A percentile compares a stretch with the other conserved stretches of the same genome.
phyloP scores from a whole-genome alignment of 2,329 filamentous ascomycete genomes.

The Pseudogymnoascus sp. region DNA sequence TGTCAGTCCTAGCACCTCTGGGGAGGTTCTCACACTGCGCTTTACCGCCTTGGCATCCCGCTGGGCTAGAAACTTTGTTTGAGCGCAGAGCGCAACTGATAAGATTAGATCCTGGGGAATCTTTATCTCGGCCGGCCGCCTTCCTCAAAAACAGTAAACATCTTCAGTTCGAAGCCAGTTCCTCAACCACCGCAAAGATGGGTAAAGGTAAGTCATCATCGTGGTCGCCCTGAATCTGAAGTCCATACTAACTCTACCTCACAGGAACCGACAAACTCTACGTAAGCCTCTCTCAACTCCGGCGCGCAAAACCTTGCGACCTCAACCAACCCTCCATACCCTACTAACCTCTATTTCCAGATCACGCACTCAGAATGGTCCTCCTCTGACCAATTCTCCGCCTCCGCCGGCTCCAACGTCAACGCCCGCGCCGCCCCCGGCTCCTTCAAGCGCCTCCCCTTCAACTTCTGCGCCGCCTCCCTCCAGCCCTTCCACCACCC shows the following conservation, averaged over 20 bases:
- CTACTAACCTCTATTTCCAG: conserved; percentile 26
- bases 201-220: conserved; percentile 18
- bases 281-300: conserved; percentile 14
- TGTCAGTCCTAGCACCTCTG: not conserved
- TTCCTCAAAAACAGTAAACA: not conserved
- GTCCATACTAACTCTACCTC: not conserved
- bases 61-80: not conserved
- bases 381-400: conserved; percentile 79
- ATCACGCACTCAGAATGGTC: conserved; percentile 99
- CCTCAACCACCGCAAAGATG: conserved; percentile 13
- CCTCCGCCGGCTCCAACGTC: conserved; percentile 64
- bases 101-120: conserved; percentile 1
- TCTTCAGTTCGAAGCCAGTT: not conserved
- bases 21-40: not conserved
- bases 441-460: conserved; percentile 81
- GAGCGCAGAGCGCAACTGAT: not conserved
- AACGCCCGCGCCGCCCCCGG: conserved; percentile 48
- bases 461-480: conserved; percentile 95
- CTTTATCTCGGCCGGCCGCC: not conserved
- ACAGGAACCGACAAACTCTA: conserved; percentile 48
- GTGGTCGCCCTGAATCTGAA: not conserved
- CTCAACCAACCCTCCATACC: not conserved
- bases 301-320: not conserved
- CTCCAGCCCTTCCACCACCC: conserved; percentile 93
- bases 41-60: not conserved